Evolutionary conservation across 495 filamentous ascomycete species (phyloP), one percentile per base, ranked within the genome.

Genomic region (Aspergillus kassunensis): DNA sequence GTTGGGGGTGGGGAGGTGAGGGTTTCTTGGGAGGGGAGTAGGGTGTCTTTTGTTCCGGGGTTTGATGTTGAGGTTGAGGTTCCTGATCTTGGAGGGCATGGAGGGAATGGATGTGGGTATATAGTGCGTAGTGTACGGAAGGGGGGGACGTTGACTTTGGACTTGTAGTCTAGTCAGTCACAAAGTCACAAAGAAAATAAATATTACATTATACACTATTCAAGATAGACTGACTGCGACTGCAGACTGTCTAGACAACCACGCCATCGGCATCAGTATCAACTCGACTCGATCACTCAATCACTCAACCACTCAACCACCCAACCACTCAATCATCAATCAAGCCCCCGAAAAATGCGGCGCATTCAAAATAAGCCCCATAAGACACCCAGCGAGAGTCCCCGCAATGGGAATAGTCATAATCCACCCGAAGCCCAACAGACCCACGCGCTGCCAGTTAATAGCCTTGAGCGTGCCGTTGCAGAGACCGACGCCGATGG

Each of bases 321-420:
- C n/a, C n/a, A n/a, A n/a, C n/a, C n/a, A n/a, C n/a, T n/a, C n/a
- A n/a, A n/a, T n/a, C 35, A 43, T 43, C 41, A 30, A 44, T 9
- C 13, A 18, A 11, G 12, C 16, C 23, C 31, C 52, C 18, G 19
- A 24, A 21, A 80, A 82, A 48, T 80, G 77, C 43, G 82, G 82
- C 10, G 81, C 75, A 43, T 86, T 86, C 13, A 86, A 52, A 33
- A 81, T 64, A n/a, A 86, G 45, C 6, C 78, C 81, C 80, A 84
- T 85, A 19, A 84, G 51, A n/a, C 75, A 55, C 12, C 83, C 83
- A 21, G 68, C 79, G 19, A 86, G 54, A 25, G 76, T 81, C 16
- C 80, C 83, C 10, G 83, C 80, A 51, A 83, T 72, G 8, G 83
- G 83, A 29, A 87, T 78, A 0, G 83, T 87, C 57, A 78, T 60